Evolutionary conservation across 345 rosid genomes (phyloP).

Genomic region (Linum usitatissimum): DNA sequence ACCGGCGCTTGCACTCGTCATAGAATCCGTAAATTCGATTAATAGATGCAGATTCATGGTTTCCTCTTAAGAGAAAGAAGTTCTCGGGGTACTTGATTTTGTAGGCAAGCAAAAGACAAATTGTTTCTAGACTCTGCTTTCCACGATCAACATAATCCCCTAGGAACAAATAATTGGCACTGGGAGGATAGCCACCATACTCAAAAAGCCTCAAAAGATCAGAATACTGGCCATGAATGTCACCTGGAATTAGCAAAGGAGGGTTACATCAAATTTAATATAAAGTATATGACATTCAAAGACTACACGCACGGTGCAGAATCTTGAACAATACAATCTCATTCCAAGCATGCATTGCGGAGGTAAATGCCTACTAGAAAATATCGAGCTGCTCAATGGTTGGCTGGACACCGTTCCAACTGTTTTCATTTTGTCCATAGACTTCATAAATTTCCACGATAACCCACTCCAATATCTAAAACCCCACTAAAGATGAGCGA

Average conservation of each 20-base stretch:
- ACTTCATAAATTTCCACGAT: too few relatives aligned
- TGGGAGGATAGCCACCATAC: constrained; percentile 86
- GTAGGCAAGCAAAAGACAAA: constrained; percentile 84
- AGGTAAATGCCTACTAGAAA: too few relatives aligned
- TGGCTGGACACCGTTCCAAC: too few relatives aligned
- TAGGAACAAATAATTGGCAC: constrained; percentile 68
- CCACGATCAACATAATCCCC: constrained; percentile 98
- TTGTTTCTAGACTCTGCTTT: constrained; percentile 91
- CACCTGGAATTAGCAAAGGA: constrained; percentile 41
- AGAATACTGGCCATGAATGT: constrained; percentile 80
- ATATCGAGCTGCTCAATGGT: too few relatives aligned
- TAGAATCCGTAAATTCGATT: constrained; percentile 88
- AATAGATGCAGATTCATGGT: constrained; percentile 82
- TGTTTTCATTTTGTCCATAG: too few relatives aligned
- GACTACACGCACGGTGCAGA: not conserved
- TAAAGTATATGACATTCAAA: constrained; percentile 1
- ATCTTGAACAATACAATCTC: too few relatives aligned
- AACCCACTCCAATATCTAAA: too few relatives aligned
- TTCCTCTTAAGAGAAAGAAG: constrained; percentile 75
- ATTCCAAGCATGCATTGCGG: too few relatives aligned
- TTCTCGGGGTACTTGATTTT: constrained; percentile 85
- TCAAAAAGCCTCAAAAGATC: constrained; percentile 87
- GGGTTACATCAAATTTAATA: constrained; percentile 3
- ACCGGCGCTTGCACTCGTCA: constrained; percentile 87
- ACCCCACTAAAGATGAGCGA: too few relatives aligned